These are phyloP conservation scores for Brettanomyces sp. DNA, from an alignment of 805 yeast species.

Conservation along the genomic window DNA sequence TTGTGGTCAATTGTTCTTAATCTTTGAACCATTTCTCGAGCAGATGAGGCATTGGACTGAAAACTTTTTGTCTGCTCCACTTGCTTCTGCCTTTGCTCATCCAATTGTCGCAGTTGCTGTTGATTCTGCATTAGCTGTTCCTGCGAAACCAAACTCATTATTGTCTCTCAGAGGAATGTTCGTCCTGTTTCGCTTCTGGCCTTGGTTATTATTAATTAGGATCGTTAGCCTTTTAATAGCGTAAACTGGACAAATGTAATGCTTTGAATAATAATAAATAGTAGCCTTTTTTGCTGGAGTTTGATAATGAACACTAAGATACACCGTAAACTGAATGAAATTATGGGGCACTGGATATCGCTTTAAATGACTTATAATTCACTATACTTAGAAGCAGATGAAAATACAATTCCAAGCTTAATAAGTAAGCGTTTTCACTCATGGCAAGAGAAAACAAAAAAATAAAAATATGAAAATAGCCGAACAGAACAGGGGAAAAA, in stretches of 20 bases:
- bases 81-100: slow-evolving; percentile 32
- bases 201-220: not conserved
- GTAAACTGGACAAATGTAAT: not conserved
- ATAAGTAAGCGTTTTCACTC: no score
- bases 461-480: no score
- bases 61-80: slow-evolving; percentile 35
- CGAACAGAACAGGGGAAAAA: no score
- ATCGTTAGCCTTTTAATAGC: not conserved
- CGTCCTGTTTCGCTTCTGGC: not conserved
- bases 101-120: slow-evolving; percentile 36
- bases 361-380: no score
- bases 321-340: no score
- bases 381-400: no score
- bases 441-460: no score
- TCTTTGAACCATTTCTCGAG: slow-evolving; percentile 19
- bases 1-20: slow-evolving; percentile 13
- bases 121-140: slow-evolving; percentile 38
- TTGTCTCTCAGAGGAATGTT: not conserved
- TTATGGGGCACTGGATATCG: no score
- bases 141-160: slow-evolving; percentile 29
- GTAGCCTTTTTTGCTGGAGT: not conserved
- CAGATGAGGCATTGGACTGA: slow-evolving; percentile 22
- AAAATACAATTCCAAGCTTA: no score
- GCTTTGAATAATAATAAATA: not conserved
- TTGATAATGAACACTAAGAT: no score